Conservation (phyloP, 257 asterid genomes). For the Solanum verrucosum region DNA sequence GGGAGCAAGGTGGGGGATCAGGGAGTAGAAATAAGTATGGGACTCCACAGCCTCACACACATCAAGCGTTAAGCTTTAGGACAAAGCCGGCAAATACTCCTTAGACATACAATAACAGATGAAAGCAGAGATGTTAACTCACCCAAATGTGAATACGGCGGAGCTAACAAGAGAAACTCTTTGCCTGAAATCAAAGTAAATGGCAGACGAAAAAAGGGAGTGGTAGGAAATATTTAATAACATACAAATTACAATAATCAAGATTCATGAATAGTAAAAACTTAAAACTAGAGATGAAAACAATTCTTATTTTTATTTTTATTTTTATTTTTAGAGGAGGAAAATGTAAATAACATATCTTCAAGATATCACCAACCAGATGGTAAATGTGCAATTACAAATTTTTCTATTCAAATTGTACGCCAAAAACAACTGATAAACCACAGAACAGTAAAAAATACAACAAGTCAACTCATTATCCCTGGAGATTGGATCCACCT, state of each 20-base stretch:
- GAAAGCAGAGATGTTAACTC: background rate
- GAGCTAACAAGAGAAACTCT: background rate
- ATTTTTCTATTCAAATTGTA: background rate
- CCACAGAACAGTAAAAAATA: background rate
- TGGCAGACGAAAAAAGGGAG: background rate
- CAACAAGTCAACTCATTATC: background rate
- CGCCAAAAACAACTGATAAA: background rate
- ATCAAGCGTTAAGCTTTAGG: background rate
- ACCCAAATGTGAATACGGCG: background rate
- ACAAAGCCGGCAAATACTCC: background rate
- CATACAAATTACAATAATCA: background rate
- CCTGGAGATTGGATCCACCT: slow-evolving; percentile 1
- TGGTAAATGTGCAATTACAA: background rate
- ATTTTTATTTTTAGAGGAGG: background rate
- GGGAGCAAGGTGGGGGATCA: background rate
- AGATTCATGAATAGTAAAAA: background rate
- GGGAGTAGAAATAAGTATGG: background rate
- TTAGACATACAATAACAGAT: background rate
- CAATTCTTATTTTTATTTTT: background rate
- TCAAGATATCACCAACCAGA: background rate
- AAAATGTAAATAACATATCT: background rate
- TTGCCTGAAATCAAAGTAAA: background rate
- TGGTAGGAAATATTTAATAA: background rate
- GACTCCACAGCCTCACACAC: background rate
- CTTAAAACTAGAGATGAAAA: background rate